These are phyloP conservation scores for Centella asiatica DNA, from an alignment of 129 eudicot genomes.

Conservation along the genomic window DNA sequence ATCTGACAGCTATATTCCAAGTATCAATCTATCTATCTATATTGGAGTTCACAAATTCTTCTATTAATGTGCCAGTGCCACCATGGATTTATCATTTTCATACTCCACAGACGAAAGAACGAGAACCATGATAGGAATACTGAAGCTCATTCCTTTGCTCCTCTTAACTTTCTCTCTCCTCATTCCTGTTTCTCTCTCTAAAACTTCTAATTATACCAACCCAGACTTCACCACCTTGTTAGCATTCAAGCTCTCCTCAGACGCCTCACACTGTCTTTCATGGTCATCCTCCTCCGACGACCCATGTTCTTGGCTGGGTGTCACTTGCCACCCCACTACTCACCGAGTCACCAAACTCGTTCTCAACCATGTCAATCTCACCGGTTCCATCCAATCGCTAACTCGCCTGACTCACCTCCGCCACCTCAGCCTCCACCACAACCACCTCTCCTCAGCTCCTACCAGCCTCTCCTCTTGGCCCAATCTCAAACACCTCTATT, in stretches of 20 bases:
- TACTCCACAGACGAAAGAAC: no score
- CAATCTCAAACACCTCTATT: constrained; percentile 23
- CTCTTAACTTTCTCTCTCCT: constrained; percentile 13
- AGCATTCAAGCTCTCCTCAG: constrained; percentile 19
- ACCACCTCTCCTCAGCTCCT: constrained; percentile 8
- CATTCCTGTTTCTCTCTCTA: constrained; percentile 4
- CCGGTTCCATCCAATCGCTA: constrained; percentile 18
- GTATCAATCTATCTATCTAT: no score
- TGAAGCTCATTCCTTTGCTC: background rate
- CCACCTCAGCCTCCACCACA: constrained; percentile 28
- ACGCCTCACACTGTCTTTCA: constrained; percentile 17
- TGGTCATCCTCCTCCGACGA: constrained; percentile 15
- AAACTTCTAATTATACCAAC: background rate
- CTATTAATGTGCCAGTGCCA: no score
- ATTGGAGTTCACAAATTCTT: no score
- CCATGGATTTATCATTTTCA: no score
- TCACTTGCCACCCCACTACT: constrained; percentile 22
- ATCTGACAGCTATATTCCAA: no score
- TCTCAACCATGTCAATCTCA: constrained; percentile 19
- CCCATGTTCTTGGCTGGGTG: constrained; percentile 30
- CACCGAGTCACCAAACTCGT: constrained; percentile 26
- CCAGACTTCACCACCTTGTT: constrained; percentile 14
- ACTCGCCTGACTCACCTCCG: constrained; percentile 19
- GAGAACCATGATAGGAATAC: background rate
- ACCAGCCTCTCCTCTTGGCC: constrained; percentile 17